Base-by-base conservation (phyloP, 352 stramenopile genomes). In the Globisporangium uncinulatum region DNA sequence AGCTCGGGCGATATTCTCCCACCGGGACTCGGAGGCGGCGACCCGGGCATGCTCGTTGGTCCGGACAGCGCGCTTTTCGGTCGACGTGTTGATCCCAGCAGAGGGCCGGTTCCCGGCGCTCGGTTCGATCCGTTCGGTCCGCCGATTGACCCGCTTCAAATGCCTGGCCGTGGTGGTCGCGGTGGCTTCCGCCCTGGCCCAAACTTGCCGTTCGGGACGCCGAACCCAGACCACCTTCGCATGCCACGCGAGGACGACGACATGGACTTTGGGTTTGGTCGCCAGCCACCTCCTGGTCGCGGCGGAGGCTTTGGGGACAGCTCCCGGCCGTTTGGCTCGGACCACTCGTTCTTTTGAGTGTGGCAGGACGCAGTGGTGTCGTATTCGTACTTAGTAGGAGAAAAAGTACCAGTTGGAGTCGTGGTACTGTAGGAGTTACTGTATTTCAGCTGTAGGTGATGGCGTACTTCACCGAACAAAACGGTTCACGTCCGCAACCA, bases 111-210 rank as follows among this genome's bases (percentile, higher is more conserved):
- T 4, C 85, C 83, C 56, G 83, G 83, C 0, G 76, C 85, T 42
- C 83, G 85, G 2, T 95, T 95, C 45, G 85, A 95, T 61, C 85
- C 85, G n/a, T 95, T 79, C 45, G 85, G 85, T 9, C 85, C 85
- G 9, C 65, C 73, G 0, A 73, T 73, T 6, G 74, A 87, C 34
- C 79, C 80, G 19, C 59, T 84, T 34, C 74, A 73, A 11, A 68
- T 74, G 19, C 71, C 56, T 55, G 75, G 82, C 6, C 70, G 77
- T 29, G 65, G 70, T 19, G 70, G 67, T 7, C 52, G 52, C 34
- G 59, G 65, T 20, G 66, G 71, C n/a, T 24, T 47, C 34, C 65
- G 64, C n/a, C 75, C 73, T 34, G 70, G 68, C 17, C 83, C 83
- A 21, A 73, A 55, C n/a, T 66, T 79, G 51, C 79, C 79, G 13